A percentile compares a stretch with the other conserved stretches of the same genome.
These are phyloP conservation scores for Fraxinus velutina DNA, from an alignment of 305 asterid species.

Conservation along the genomic window DNA sequence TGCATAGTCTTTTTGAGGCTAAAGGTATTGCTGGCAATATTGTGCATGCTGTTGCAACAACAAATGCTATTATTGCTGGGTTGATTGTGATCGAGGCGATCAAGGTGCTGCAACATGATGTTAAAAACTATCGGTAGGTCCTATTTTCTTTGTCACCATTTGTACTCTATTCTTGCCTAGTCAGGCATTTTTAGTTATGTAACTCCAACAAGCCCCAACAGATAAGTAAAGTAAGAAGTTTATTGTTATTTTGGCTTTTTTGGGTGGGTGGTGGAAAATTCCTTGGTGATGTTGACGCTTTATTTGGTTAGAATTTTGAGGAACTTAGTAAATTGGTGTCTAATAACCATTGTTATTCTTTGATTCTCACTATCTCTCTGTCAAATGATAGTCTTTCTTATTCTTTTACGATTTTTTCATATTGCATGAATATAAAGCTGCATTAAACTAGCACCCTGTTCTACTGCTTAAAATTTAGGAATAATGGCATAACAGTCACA, in stretches of 20 bases:
- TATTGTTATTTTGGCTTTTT: not conserved
- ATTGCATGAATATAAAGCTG: not conserved
- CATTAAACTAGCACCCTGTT: conserved; percentile 1
- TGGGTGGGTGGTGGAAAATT: not conserved
- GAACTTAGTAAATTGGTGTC: not conserved
- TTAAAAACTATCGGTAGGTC: conserved; percentile 63
- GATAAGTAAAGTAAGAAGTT: not conserved
- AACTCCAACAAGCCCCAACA: not conserved
- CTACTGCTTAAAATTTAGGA: not conserved
- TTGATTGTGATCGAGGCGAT: conserved; percentile 95
- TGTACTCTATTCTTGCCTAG: conserved; percentile 8
- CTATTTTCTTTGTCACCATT: conserved; percentile 14
- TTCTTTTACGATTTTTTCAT: not conserved
- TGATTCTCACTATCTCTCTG: not conserved
- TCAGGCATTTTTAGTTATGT: not conserved
- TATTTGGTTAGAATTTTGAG: conserved; percentile 1
- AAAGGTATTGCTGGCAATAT: conserved; percentile 99
- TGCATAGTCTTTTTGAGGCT: conserved; percentile 95
- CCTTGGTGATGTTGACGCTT: not conserved
- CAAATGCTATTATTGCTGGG: conserved; percentile 96
- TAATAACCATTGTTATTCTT: not conserved
- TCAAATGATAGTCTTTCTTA: not conserved
- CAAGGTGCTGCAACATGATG: conserved; percentile 80
- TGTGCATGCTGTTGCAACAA: conserved; percentile 98
- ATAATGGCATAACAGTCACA: not conserved